A percentile compares a stretch with the other conserved stretches of the same genome.
Conservation (phyloP, 208 protist species). For the Leishmania lainsoni region DNA sequence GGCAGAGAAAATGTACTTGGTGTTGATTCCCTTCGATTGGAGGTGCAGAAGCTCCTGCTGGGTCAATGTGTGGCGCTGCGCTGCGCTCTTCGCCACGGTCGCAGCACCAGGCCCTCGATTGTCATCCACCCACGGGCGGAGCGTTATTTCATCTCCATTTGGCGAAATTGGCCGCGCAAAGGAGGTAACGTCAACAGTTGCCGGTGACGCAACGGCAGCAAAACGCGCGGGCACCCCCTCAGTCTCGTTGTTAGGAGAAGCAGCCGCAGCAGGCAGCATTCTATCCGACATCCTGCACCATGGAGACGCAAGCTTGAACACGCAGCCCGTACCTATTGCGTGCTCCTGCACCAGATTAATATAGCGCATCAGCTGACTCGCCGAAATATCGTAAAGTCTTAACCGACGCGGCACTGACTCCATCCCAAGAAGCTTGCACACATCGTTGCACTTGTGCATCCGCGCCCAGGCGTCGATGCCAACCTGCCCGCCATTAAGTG, state of each 20-base stretch:
- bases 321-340: constrained; percentile 4
- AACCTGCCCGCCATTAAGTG: constrained; percentile 34
- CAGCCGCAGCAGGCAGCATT: background rate
- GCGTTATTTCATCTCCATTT: background rate
- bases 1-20: constrained; percentile 40
- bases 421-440: constrained; percentile 29
- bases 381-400: constrained; percentile 31
- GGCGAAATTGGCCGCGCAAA: background rate
- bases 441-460: constrained; percentile 35
- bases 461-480: constrained; percentile 38
- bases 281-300: background rate
- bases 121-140: constrained; percentile 13
- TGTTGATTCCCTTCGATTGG: constrained; percentile 18
- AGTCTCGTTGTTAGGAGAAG: background rate
- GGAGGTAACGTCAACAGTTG: no score
- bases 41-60: constrained; percentile 11
- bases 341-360: constrained; percentile 30
- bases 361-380: constrained; percentile 22
- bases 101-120: background rate
- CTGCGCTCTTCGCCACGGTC: background rate
- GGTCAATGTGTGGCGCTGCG: constrained; percentile 13
- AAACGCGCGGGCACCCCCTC: background rate
- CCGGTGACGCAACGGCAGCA: background rate
- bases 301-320: constrained; percentile 8
- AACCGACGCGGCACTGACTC: constrained; percentile 19